A percentile compares a stretch with the other conserved stretches of the same genome.
phyloP scores from a whole-genome alignment of 768 basidiomycete genomes.

The Naganishia vishniacii region DNA sequence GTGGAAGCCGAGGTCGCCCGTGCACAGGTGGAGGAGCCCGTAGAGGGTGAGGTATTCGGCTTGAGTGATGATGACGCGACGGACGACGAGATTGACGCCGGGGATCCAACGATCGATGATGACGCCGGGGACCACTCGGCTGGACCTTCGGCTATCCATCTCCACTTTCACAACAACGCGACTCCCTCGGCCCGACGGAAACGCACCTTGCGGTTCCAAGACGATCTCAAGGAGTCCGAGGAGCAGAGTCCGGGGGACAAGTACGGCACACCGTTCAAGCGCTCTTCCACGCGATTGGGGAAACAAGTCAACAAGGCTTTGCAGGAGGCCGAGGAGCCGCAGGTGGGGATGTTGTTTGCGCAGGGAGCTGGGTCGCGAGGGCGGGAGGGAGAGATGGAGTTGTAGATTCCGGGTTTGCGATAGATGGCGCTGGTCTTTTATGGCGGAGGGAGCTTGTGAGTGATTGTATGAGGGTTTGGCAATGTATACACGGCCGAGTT shows the following conservation, averaged over 20 bases:
- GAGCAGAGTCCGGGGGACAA: constrained; percentile 2
- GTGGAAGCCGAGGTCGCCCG: not conserved
- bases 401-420: too few species aligned
- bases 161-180: constrained; percentile 10
- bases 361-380: not conserved
- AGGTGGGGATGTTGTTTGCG: constrained; percentile 6
- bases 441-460: too few species aligned
- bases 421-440: too few species aligned
- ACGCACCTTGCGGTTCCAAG: constrained; percentile 12
- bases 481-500: too few species aligned
- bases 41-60: constrained; percentile 7
- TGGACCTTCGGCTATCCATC: constrained; percentile 3
- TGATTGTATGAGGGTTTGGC: too few species aligned
- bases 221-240: not conserved
- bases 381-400: not conserved
- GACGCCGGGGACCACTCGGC: not conserved
- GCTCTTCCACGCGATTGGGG: constrained; percentile 9
- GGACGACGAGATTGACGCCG: not conserved
- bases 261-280: constrained; percentile 18
- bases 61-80: not conserved
- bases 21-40: constrained; percentile 1
- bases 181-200: not conserved
- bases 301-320: constrained; percentile 2
- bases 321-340: not conserved
- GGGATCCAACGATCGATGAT: not conserved